These are phyloP conservation scores for Paxillus ammoniavirescens DNA, from an alignment of 768 basidiomycete species.

Conservation along the genomic window DNA sequence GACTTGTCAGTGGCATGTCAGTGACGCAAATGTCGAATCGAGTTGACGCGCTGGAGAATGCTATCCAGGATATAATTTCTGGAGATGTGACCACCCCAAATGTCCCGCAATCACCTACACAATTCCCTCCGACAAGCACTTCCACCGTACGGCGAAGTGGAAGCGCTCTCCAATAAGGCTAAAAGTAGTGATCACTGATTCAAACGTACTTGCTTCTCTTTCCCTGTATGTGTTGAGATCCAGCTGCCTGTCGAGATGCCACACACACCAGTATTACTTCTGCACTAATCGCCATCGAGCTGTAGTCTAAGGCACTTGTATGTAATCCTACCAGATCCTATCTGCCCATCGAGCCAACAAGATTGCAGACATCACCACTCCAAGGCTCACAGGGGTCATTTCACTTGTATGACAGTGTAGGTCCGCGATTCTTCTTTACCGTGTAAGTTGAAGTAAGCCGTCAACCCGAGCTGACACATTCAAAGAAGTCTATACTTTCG, in stretches of 20 bases:
- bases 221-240: constrained; percentile 16
- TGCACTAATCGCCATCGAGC: constrained; percentile 17
- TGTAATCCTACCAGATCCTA: constrained; percentile 16
- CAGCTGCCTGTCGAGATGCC: background rate
- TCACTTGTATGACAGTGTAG: too few relatives aligned
- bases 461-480: too few relatives aligned
- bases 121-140: constrained; percentile 19
- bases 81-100: constrained; percentile 53
- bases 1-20: constrained; percentile 30
- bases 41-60: constrained; percentile 84
- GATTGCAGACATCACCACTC: background rate
- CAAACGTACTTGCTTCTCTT: constrained; percentile 2
- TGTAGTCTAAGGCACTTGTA: constrained; percentile 6
- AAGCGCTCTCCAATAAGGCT: constrained; percentile 26
- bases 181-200: constrained; percentile 5
- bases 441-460: too few relatives aligned
- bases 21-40: constrained; percentile 93
- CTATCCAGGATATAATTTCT: constrained; percentile 91
- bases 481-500: too few relatives aligned
- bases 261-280: constrained; percentile 6
- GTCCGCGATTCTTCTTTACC: too few relatives aligned
- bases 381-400: background rate
- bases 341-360: background rate
- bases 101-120: constrained; percentile 63
- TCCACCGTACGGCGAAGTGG: constrained; percentile 44